Base-by-base conservation (phyloP, 2,329 filamentous ascomycete genomes). In the Aspergillus spinulosporus region DNA sequence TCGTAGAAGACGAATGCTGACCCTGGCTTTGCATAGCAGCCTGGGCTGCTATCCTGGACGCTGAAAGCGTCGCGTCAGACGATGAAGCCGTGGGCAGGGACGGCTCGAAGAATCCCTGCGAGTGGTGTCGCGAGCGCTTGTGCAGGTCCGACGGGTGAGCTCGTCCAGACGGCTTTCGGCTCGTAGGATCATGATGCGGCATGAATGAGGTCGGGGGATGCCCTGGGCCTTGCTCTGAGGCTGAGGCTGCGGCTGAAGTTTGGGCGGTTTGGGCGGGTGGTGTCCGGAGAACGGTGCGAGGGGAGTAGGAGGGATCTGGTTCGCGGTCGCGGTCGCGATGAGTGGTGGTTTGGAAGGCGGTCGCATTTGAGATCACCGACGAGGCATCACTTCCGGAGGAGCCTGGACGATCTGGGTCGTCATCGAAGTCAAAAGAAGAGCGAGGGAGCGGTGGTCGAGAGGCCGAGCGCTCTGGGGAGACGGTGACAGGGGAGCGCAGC, bases 101-200 rank as follows among this genome's bases (percentile, higher is more conserved):
- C 12, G 85, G 85, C 68, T 88, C 85, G 65, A 88, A 88, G 72
- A 86, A 88, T 54, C 85, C 85, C 69, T 88, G 85, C 2, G 84
- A 86, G 66, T 86, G 83, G 61, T 80, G 77, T 59, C 78, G 72
- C 32, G 75, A 70, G 43, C 77, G 74, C 61, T 79, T 76, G 60
- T 71, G 70, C 34, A 74, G 56, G 49, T 78, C 73, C 37, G 64
- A 59, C 4, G 71, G 70, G 37, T 68, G 70, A 32, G 65, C 68
- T 28, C 75, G 70, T 34, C 72, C 69, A n/a, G 74, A 73, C 14
- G 68, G 66, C 62, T 72, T 74, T 45, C 74, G 66, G 49, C 69
- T 65, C 43, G 64, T 58, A 42, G 64, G 64, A 37, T 74, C 71
- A 64, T 73, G 69, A 59, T 69, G 72, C 59, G 73, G 70, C 68